A percentile compares a stretch with the other conserved stretches of the same genome.
phyloP scores from a whole-genome alignment of 1,284 basidiomycete species.

The Anthracocystis walkeri region DNA sequence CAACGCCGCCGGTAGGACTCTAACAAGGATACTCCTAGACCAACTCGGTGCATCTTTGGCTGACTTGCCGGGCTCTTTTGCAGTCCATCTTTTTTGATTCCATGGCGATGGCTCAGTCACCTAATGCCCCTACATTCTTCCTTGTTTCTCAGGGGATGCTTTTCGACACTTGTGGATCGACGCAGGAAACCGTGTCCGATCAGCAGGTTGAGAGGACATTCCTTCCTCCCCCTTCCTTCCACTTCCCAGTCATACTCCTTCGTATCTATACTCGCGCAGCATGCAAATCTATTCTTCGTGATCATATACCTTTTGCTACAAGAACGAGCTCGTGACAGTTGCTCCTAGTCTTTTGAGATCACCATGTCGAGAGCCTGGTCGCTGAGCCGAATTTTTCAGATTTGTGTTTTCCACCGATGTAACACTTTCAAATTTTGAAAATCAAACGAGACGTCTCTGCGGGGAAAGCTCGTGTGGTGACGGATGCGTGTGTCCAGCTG shows the following conservation, averaged over 20 bases:
- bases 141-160: background rate
- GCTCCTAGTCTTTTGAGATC: too few relatives aligned
- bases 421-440: too few relatives aligned
- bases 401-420: too few relatives aligned
- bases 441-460: too few relatives aligned
- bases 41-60: constrained; percentile 57
- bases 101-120: constrained; percentile 56
- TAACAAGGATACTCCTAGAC: constrained; percentile 56
- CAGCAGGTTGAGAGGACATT: background rate
- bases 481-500: background rate
- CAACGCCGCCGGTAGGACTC: constrained; percentile 35
- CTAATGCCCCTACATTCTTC: constrained; percentile 51
- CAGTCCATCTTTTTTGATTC: constrained; percentile 13
- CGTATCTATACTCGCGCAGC: too few relatives aligned
- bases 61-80: constrained; percentile 45
- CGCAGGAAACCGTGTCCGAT: background rate
- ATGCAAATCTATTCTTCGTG: too few relatives aligned
- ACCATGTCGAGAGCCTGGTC: too few relatives aligned
- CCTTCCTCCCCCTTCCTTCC: background rate
- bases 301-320: too few relatives aligned
- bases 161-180: background rate
- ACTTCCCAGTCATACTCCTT: background rate
- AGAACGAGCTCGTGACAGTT: too few relatives aligned
- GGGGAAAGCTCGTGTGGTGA: too few relatives aligned
- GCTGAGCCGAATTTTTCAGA: too few relatives aligned